Evolutionary conservation across 768 basidiomycete species (phyloP), one percentile per base, ranked within the genome.

Genomic region (Asterophora parasitica): DNA sequence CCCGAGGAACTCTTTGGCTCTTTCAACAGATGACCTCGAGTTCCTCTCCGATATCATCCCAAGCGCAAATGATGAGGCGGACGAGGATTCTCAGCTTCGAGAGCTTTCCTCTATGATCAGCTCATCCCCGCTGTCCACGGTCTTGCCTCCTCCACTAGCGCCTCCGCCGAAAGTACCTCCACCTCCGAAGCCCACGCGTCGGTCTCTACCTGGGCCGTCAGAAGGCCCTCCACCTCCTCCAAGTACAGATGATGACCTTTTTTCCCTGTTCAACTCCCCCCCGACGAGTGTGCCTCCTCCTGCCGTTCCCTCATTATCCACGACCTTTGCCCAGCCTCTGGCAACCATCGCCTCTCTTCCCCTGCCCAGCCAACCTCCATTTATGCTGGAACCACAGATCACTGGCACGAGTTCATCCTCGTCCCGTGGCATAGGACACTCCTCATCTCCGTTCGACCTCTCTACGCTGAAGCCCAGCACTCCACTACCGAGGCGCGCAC

Each of bases 11-110:
- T 81, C 85, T 26, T 62, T 93, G 28, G 77, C 88, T 10, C 73
- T 94, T 13, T 88, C 88, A 12, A 71, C 78, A 1, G 82, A 88
- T 49, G 92, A 95, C 61, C 72, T 95, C 23, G 85, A 90, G 54
- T 93, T 87, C 60, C 72, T 95, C 15, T 79, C 79, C 28, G 86
- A 83, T 61, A 75, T 78, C 46, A 84, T 78, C 8, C 83, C 85
- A 3, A 77, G 75, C 52, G 74, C 72, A 9, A 61, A 55, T 41
- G 78, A 80, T 47, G 72, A 66, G 12, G 60, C 65, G 13, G 64
- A 67, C 26, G 62, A 69, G 10, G 63, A 58, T 17, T 49, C 53
- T 32, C 59, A 67, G 31, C 52, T 76, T 15, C 65, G 63, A 47
- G 66, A 64, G 13, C 60, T 82, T 13, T 65, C 71, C 20, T 63